Percentiles rank a stretch among this genome's conserved stretches.
phyloP scores from a whole-genome alignment of 345 rosid genomes.

The Gossypium stocksii region DNA sequence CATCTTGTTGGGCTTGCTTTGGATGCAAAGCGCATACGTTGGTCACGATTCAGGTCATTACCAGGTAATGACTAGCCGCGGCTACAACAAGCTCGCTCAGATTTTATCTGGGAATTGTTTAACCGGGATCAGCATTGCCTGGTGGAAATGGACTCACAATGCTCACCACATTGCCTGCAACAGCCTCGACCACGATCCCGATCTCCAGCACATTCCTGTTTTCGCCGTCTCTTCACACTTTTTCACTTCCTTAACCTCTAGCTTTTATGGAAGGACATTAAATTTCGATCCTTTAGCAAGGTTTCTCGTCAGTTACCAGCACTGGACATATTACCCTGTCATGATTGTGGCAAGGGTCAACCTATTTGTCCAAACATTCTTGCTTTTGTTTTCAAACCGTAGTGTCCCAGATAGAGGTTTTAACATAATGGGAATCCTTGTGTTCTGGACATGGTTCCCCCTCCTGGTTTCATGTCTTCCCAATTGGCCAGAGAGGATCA shows the following conservation, averaged over 20 bases:
- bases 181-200: constrained; percentile 87
- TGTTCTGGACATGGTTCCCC: constrained; percentile 95
- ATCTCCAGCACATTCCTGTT: constrained; percentile 90
- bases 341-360: constrained; percentile 79
- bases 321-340: constrained; percentile 83
- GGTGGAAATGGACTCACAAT: constrained; percentile 99
- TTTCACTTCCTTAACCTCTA: constrained; percentile 56
- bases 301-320: constrained; percentile 73
- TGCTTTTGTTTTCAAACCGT: constrained; percentile 53
- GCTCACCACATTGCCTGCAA: constrained; percentile 88
- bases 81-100: constrained; percentile 59
- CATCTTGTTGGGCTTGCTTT: constrained; percentile 59
- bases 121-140: constrained; percentile 91
- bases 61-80: constrained; percentile 49
- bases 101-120: constrained; percentile 72
- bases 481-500: constrained; percentile 64
- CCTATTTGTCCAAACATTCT: constrained; percentile 65
- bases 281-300: constrained; percentile 65
- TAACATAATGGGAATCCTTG: constrained; percentile 55
- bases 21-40: constrained; percentile 83
- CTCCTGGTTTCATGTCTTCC: constrained; percentile 74
- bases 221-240: constrained; percentile 68
- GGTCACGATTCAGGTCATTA: constrained; percentile 98
- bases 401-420: constrained; percentile 60
- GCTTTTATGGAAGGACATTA: constrained; percentile 59